Conservation (phyloP, 495 filamentous ascomycete species). For the Jackrogersella minutella region DNA sequence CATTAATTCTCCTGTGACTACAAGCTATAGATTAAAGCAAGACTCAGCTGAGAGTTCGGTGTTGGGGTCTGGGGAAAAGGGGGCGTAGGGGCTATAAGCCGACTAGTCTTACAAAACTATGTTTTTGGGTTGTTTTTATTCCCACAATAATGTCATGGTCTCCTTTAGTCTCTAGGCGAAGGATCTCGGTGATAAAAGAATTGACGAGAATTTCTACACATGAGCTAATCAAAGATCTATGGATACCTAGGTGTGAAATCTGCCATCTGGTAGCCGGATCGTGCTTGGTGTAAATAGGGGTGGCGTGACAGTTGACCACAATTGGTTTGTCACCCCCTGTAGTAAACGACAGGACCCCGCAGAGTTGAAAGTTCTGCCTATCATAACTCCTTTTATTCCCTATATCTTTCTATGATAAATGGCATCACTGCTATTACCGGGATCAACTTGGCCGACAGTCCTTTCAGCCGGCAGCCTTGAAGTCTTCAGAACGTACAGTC, state of each 20-base stretch:
- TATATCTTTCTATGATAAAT: not conserved
- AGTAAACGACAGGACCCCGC: not conserved
- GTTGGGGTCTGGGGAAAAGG: no score
- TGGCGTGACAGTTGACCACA: not conserved
- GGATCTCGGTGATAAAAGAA: not conserved
- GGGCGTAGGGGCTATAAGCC: no score
- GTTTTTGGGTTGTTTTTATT: no score
- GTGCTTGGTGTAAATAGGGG: not conserved
- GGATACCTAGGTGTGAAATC: not conserved
- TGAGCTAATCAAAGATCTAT: not conserved
- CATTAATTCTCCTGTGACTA: no score
- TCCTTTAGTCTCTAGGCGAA: not conserved
- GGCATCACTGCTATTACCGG: slow-evolving; percentile 21
- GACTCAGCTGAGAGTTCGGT: no score
- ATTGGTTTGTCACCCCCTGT: not conserved
- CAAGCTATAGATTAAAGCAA: no score
- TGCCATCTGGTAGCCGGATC: not conserved
- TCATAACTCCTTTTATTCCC: not conserved
- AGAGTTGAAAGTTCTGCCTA: not conserved
- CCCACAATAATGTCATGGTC: not conserved
- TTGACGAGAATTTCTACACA: not conserved
- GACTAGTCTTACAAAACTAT: no score
- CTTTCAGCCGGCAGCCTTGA: slow-evolving; percentile 22
- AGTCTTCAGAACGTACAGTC: not conserved
- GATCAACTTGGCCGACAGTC: not conserved